phyloP scores from a whole-genome alignment of 345 rosid species.

The Pistacia atlantica region DNA sequence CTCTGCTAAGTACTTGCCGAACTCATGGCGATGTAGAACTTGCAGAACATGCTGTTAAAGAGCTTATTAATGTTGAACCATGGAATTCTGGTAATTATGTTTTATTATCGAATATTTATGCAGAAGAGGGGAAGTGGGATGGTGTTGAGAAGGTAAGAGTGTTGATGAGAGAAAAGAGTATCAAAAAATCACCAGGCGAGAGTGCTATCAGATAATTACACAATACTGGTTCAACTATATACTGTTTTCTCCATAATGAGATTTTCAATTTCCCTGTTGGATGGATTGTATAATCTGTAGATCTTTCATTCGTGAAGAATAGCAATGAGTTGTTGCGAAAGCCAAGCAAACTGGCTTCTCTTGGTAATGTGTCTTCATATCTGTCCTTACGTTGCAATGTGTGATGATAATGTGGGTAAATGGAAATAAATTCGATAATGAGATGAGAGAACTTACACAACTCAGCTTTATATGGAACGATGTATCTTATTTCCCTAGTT shows the following conservation, averaged over 20 bases:
- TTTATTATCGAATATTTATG: constrained; percentile 65
- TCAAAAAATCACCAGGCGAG: constrained; percentile 50
- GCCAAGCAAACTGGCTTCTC: not conserved
- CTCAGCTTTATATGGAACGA: not conserved
- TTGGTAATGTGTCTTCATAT: not conserved
- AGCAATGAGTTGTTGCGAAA: not conserved
- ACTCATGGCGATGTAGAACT: constrained; percentile 60
- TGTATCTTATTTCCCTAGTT: not conserved
- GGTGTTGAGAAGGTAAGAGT: constrained; percentile 56
- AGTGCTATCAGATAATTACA: constrained; percentile 29
- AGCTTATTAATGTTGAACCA: constrained; percentile 59
- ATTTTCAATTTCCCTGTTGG: not conserved
- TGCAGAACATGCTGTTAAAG: constrained; percentile 57
- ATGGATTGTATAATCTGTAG: not conserved
- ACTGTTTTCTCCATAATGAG: not conserved
- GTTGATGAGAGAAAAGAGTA: constrained; percentile 51
- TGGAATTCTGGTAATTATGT: constrained; percentile 75
- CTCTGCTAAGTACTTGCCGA: constrained; percentile 69
- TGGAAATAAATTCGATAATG: too few relatives aligned
- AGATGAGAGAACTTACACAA: not conserved
- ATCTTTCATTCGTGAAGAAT: not conserved
- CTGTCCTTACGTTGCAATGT: not conserved
- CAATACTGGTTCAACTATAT: not conserved
- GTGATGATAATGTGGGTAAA: too few relatives aligned
- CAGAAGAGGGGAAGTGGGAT: constrained; percentile 71